Base-by-base conservation (phyloP, 768 basidiomycete species). In the Tulasnella sp. region DNA sequence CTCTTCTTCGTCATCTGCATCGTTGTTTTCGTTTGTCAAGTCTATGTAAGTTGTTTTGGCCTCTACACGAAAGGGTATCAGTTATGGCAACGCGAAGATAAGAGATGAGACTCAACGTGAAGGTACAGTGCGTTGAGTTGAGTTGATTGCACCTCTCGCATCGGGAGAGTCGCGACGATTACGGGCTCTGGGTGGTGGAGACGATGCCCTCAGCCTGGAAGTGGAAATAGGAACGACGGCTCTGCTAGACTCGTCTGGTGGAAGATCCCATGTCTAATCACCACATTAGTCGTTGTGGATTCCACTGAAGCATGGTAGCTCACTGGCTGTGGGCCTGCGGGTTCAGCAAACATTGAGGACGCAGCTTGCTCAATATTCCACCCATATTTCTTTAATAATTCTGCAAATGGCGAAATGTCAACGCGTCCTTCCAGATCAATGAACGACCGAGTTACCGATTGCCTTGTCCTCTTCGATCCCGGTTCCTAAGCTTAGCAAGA, bases 1-100 rank as follows among this genome's bases (percentile, higher is more conserved):
- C 27, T 52, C 50, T 16, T 52, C 50, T 8, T 52, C 50, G 19
- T 52, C 50, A 13, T 45, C 50, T 12, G 27, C 50, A n/a, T n/a
- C n/a, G n/a, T n/a, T n/a, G n/a, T n/a, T n/a, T n/a, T n/a, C n/a
- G n/a, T n/a, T n/a, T 13, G 50, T 52, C 16, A 50, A 15, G 37
- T 50, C 48, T 20, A 50, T 39, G 27, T 40, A 40, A 16, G 37
- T 39, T 29, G 8, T 41, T 32, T 39, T 27, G n/a, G 37, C 16
- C 16, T 31, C 43, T 31, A 45, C 20, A n/a, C 7, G 27, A 22
- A 9, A 24, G 8, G 43, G 20, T 24, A 22, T 31, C 25, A 22
- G 43, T 45, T 20, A 9, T 10, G 10, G 10, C 9, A 42, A 42
- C 10, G 12, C 20, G 10, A 10, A 9, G 27, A n/a, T 45, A 25